phyloP scores from a whole-genome alignment of 1,284 basidiomycete genomes.

The Microbotryum violaceum region DNA sequence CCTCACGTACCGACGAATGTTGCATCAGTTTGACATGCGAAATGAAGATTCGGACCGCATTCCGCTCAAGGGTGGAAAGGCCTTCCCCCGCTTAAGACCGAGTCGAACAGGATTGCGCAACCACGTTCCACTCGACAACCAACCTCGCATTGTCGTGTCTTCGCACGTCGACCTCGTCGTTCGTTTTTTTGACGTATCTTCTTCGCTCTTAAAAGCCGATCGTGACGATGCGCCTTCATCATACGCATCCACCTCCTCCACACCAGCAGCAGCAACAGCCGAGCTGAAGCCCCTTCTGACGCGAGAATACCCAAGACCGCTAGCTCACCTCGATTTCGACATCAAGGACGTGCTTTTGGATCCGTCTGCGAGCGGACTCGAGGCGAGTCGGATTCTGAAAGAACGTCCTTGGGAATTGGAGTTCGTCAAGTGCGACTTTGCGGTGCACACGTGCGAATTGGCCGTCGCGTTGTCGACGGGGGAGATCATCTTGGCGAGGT shows the following conservation, averaged over 20 bases:
- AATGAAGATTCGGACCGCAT: conserved; percentile 40
- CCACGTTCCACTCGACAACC: conserved; percentile 47
- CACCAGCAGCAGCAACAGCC: too few species aligned
- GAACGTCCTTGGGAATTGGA: conserved; percentile 32
- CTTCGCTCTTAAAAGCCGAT: conserved; percentile 12
- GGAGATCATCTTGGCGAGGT: conserved; percentile 57
- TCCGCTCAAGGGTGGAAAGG: conserved; percentile 37
- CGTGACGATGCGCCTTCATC: conserved; percentile 42
- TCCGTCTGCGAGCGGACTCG: conserved; percentile 24
- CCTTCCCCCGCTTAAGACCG: conserved; percentile 31
- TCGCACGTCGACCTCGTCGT: conserved; percentile 59
- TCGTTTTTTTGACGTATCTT: conserved; percentile 52
- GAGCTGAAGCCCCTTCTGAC: conserved; percentile 50
- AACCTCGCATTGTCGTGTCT: conserved; percentile 60
- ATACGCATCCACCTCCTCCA: conserved; percentile 49
- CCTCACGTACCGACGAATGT: conserved; percentile 15
- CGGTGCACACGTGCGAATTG: conserved; percentile 60
- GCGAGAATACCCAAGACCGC: conserved; percentile 53
- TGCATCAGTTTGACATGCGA: conserved; percentile 35
- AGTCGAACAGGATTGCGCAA: conserved; percentile 40
- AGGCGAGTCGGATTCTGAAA: conserved; percentile 12
- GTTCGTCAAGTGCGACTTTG: conserved; percentile 44
- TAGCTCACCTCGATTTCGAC: conserved; percentile 59
- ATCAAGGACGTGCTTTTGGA: conserved; percentile 47
- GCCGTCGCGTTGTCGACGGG: conserved; percentile 57